These are phyloP conservation scores for Goffeauzyma gilvescens DNA, from an alignment of 768 basidiomycete species.

Conservation along the genomic window DNA sequence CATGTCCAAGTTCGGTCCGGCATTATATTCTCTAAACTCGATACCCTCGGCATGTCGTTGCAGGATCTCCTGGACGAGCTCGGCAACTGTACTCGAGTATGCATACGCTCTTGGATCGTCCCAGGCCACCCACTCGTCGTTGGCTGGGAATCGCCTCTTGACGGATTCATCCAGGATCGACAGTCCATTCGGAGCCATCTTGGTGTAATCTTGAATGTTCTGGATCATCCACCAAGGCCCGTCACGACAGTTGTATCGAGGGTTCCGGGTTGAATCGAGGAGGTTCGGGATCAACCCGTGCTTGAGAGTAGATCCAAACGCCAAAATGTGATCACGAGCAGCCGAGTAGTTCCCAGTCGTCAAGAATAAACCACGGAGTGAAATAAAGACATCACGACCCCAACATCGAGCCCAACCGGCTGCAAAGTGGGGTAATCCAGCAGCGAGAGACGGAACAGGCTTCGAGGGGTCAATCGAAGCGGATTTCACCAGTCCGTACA, in stretches of 20 bases:
- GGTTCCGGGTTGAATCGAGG: slow-evolving; percentile 67
- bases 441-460: slow-evolving; percentile 64
- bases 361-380: slow-evolving; percentile 75
- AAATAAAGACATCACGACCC: slow-evolving; percentile 81
- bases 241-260: slow-evolving; percentile 86
- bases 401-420: slow-evolving; percentile 88
- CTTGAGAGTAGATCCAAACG: slow-evolving; percentile 80
- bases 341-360: slow-evolving; percentile 55
- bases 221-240: slow-evolving; percentile 90
- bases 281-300: slow-evolving; percentile 94
- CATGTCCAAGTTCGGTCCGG: slow-evolving; percentile 88
- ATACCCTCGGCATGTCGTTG: slow-evolving; percentile 87
- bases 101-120: slow-evolving; percentile 66
- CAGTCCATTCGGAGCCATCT: slow-evolving; percentile 63
- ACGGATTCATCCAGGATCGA: slow-evolving; percentile 60
- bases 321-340: slow-evolving; percentile 72
- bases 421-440: slow-evolving; percentile 85
- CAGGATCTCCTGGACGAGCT: slow-evolving; percentile 86
- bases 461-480: slow-evolving; percentile 57
- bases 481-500: slow-evolving; percentile 76
- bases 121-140: slow-evolving; percentile 87
- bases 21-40: slow-evolving; percentile 85
- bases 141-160: slow-evolving; percentile 80
- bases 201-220: slow-evolving; percentile 85
- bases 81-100: slow-evolving; percentile 66